These are phyloP conservation scores for Simplicillium aogashimaense DNA, from an alignment of 2,329 filamentous ascomycete genomes.

Conservation along the genomic window DNA sequence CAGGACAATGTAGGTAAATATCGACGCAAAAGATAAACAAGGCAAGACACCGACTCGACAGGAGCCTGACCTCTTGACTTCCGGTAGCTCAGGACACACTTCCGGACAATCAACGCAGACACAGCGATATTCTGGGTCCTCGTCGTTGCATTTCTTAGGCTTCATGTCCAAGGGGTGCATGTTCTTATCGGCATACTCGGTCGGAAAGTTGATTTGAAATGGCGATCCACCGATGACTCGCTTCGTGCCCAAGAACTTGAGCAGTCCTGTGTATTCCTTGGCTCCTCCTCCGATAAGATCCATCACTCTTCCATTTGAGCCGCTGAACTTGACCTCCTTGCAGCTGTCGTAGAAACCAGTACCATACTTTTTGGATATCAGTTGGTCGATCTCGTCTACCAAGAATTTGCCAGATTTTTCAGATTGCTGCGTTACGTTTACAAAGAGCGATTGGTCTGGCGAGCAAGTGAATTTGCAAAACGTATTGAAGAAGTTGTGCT, in stretches of 20 bases:
- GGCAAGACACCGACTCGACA: conserved; percentile 85
- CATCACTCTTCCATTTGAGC: conserved; percentile 88
- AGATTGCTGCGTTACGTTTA: conserved; percentile 77
- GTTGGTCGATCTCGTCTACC: conserved; percentile 85
- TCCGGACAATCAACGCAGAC: conserved; percentile 87
- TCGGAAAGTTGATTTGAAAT: conserved; percentile 94
- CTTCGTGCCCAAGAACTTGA: conserved; percentile 90
- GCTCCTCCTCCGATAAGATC: conserved; percentile 92
- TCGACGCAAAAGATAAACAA: conserved; percentile 86
- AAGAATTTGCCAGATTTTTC: conserved; percentile 44
- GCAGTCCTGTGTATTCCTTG: conserved; percentile 75
- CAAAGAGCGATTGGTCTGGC: conserved; percentile 87
- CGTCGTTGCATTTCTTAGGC: conserved; percentile 81
- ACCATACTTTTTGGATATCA: conserved; percentile 77
- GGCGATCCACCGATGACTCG: conserved; percentile 77
- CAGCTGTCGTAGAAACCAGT: conserved; percentile 91
- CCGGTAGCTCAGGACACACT: conserved; percentile 74
- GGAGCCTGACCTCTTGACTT: conserved; percentile 56
- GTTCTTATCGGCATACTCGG: conserved; percentile 47
- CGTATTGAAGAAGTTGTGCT: conserved; percentile 95
- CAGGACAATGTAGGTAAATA: conserved; percentile 73
- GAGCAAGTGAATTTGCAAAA: conserved; percentile 99
- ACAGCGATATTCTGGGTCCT: conserved; percentile 77
- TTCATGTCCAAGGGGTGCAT: conserved; percentile 65
- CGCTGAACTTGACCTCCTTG: conserved; percentile 97